These are phyloP conservation scores for Suillus tomentosus DNA, from an alignment of 768 basidiomycete genomes.

Conservation along the genomic window DNA sequence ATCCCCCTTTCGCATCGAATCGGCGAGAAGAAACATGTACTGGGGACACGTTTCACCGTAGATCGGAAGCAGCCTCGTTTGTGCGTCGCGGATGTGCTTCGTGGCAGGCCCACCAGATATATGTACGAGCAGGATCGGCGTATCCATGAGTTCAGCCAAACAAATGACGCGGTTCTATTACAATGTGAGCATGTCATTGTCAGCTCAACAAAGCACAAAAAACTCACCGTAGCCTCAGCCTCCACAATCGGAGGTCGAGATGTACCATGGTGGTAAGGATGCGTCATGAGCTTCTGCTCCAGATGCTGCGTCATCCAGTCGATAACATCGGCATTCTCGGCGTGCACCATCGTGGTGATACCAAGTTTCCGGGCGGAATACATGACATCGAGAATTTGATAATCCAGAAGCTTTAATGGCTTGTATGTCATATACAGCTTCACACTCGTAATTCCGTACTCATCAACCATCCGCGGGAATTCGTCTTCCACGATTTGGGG, in stretches of 20 bases:
- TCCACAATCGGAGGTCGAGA: constrained; percentile 24
- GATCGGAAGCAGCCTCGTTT: constrained; percentile 22
- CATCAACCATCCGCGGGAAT: constrained; percentile 34
- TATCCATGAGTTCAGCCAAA: constrained; percentile 24
- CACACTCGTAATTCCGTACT: constrained; percentile 35
- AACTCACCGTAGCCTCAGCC: constrained; percentile 17
- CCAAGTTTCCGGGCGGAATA: constrained; percentile 27
- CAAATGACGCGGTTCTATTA: constrained; percentile 18
- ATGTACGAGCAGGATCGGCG: constrained; percentile 22
- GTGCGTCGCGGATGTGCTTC: constrained; percentile 19
- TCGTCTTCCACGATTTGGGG: constrained; percentile 34
- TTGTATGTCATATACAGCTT: constrained; percentile 42
- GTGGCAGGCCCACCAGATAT: constrained; percentile 18
- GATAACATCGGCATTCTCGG: constrained; percentile 22
- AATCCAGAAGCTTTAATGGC: constrained; percentile 33
- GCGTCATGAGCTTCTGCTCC: constrained; percentile 20
- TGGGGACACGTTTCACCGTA: constrained; percentile 26
- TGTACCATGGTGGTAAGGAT: constrained; percentile 23
- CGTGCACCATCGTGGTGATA: constrained; percentile 24
- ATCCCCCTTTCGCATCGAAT: constrained; percentile 18
- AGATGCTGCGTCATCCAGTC: constrained; percentile 24
- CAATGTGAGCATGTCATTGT: background rate
- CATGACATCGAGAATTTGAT: constrained; percentile 35
- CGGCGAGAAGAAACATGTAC: constrained; percentile 20
- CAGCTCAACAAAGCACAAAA: background rate